These are phyloP conservation scores for Chloranthus sessilifolius DNA, from an alignment of 164 flowering plant species.

Conservation along the genomic window DNA sequence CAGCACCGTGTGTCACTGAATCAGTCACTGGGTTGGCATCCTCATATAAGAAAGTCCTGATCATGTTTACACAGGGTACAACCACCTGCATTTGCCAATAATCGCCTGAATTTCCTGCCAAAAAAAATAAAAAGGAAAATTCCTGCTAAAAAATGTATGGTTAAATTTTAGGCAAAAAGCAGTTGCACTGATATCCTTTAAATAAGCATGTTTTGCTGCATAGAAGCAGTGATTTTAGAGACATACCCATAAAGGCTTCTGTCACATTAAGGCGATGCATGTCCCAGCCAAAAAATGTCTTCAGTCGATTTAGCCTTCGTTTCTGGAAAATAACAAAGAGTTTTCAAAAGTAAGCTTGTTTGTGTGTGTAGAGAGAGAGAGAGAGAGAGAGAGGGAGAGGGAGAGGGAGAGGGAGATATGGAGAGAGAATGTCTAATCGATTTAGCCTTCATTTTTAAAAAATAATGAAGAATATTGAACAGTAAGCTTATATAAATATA, in stretches of 20 bases:
- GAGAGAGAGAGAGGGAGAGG: too few species aligned
- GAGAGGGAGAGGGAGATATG: too few species aligned
- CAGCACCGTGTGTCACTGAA: slow-evolving; percentile 1
- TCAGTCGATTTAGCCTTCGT: slow-evolving; percentile 64
- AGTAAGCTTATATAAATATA: too few species aligned
- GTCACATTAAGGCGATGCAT: slow-evolving; percentile 72
- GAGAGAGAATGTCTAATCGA: slow-evolving; percentile 57
- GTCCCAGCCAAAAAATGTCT: slow-evolving; percentile 69
- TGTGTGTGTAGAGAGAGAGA: too few species aligned
- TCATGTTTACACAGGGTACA: slow-evolving; percentile 42
- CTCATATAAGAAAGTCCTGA: slow-evolving; percentile 45
- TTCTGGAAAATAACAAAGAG: slow-evolving; percentile 39
- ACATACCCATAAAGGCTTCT: slow-evolving; percentile 50
- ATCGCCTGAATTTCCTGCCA: slow-evolving; percentile 44
- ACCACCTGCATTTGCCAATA: slow-evolving; percentile 61
- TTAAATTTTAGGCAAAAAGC: too few species aligned
- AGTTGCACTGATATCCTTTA: too few species aligned
- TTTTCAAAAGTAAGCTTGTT: too few species aligned
- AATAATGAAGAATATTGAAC: slow-evolving; percentile 7
- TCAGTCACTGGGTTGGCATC: slow-evolving; percentile 12
- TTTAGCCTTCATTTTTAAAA: slow-evolving; percentile 70
- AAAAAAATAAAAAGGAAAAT: not conserved
- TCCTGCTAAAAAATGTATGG: too few species aligned
- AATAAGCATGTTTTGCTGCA: too few species aligned
- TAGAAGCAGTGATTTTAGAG: too few species aligned